Base-by-base conservation (phyloP, 1,139 yeast species). In the Saccharomycopsis hybrid region DNA sequence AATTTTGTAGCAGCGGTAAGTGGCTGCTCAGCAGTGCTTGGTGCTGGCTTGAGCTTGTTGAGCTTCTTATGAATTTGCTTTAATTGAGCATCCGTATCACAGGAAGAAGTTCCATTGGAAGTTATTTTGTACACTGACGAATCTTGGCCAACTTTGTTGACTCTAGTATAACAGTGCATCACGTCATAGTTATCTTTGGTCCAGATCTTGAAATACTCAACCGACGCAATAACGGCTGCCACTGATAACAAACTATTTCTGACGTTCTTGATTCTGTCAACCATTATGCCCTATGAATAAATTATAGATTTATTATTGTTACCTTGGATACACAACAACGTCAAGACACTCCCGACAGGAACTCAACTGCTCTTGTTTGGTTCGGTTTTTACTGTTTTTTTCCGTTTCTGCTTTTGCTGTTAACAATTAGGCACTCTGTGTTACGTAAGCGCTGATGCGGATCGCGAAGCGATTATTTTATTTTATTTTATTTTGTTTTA, bases 131-230 rank as follows among this genome's bases (percentile, higher is more conserved):
- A 44, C 11, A 53, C 49, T 24, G 33, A 31, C 8, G 30, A 18
- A 8, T 42, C 44, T 7, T 45, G 37, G 2, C 18, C 44, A 31
- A 46, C 28, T 18, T 39, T 41, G 33, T 45, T 39, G n/a, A 51
- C 50, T 42, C 52, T 40, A 39, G 55, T 53, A 33, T 51, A 51
- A 36, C 55, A 53, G 41, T 53, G 55, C 53, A 53, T 51, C 25
- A 48, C 37, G 35, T 53, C 55, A 27, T 53, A 53, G 37, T 53
- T 51, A 8, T 46, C 41, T 4, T 29, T 36, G 8, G 54, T 49
- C 55, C 55, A 53, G 5, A 46, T 41, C 31, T 53, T 53, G 49
- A 53, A 53, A 27, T 53, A 53, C 29, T 53, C 55, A 29, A 53
- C 55, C 1, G 55, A 43, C 2, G 44, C 48, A 28, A 53, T 51